phyloP scores from a whole-genome alignment of 1,139 yeast genomes.

The Yamadazyma trypodendri region DNA sequence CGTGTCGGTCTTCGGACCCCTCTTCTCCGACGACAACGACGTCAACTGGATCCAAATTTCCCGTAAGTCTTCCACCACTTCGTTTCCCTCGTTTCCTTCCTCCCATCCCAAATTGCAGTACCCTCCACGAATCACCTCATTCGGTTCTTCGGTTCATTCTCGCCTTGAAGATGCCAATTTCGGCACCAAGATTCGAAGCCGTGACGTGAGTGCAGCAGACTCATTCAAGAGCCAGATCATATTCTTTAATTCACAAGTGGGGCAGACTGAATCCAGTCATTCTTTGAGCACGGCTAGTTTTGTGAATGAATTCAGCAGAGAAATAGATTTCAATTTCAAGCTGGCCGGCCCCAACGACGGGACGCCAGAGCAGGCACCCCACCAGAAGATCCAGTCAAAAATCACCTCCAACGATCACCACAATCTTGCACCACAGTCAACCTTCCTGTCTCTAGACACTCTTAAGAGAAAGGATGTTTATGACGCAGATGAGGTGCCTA shows the following conservation, averaged over 20 bases:
- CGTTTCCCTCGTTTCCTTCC: conserved; percentile 6
- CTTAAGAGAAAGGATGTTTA: neutral
- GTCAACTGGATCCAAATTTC: conserved; percentile 37
- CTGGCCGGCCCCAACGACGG: neutral
- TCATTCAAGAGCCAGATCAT: conserved; percentile 15
- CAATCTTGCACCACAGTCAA: neutral
- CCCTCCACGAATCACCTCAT: conserved; percentile 5
- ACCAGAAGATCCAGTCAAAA: neutral
- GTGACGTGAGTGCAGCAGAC: conserved; percentile 17
- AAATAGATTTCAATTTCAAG: conserved; percentile 25
- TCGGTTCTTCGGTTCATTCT: conserved; percentile 8
- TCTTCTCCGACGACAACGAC: conserved; percentile 25
- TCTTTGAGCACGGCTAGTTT: conserved; percentile 33
- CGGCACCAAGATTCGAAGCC: conserved; percentile 10
- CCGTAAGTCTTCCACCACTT: conserved; percentile 14
- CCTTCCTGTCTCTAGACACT: conserved; percentile 1
- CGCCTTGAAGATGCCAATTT: conserved; percentile 12
- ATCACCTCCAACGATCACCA: neutral
- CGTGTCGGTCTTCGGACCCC: conserved; percentile 8
- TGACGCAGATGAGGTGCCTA: conserved; percentile 11
- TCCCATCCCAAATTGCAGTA: conserved; percentile 3
- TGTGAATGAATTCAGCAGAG: conserved; percentile 30
- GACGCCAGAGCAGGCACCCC: neutral
- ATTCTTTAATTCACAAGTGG: conserved; percentile 12
- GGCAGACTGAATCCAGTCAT: conserved; percentile 21